These are phyloP conservation scores for Aulographum hederae DNA, from an alignment of 2,329 filamentous ascomycete species.

Conservation along the genomic window DNA sequence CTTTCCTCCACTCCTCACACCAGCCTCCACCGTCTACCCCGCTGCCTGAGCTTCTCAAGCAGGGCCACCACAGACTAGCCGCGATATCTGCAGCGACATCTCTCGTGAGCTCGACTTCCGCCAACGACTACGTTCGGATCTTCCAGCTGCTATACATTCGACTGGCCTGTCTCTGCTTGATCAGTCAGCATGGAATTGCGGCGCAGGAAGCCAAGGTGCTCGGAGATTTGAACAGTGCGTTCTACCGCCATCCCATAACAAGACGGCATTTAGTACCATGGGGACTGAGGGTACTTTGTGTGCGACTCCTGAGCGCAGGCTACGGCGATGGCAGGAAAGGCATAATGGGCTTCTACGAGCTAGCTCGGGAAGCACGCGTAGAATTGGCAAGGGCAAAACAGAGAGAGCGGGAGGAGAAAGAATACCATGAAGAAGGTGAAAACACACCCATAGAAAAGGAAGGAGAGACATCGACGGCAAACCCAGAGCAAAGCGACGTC, in stretches of 20 bases:
- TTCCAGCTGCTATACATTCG: constrained; percentile 67
- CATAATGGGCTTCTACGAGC: constrained; percentile 79
- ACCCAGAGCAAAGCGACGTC: constrained; percentile 37
- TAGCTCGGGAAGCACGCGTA: constrained; percentile 61
- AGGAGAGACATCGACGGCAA: too few species aligned
- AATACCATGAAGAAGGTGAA: constrained; percentile 8
- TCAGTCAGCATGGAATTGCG: constrained; percentile 40
- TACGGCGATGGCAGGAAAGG: constrained; percentile 70
- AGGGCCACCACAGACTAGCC: constrained; percentile 65
- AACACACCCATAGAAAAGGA: constrained; percentile 19
- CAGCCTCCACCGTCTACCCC: constrained; percentile 45
- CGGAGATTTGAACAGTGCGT: constrained; percentile 32
- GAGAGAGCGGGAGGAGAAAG: constrained; percentile 3
- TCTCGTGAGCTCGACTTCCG: constrained; percentile 30
- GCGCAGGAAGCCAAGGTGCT: constrained; percentile 44
- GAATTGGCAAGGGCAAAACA: constrained; percentile 11
- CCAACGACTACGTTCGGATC: constrained; percentile 45
- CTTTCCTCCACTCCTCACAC: constrained; percentile 52
- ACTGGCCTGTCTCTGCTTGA: constrained; percentile 63
- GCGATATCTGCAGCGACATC: constrained; percentile 48
- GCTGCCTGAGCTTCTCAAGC: constrained; percentile 47
- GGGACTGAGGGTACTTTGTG: constrained; percentile 65
- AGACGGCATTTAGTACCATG: constrained; percentile 52
- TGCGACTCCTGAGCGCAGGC: constrained; percentile 69
- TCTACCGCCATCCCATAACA: constrained; percentile 28